Percentiles rank a stretch among this genome's conserved stretches.
phyloP scores from a whole-genome alignment of 2,329 filamentous ascomycete genomes.

The Neocatenulostroma microsporum region DNA sequence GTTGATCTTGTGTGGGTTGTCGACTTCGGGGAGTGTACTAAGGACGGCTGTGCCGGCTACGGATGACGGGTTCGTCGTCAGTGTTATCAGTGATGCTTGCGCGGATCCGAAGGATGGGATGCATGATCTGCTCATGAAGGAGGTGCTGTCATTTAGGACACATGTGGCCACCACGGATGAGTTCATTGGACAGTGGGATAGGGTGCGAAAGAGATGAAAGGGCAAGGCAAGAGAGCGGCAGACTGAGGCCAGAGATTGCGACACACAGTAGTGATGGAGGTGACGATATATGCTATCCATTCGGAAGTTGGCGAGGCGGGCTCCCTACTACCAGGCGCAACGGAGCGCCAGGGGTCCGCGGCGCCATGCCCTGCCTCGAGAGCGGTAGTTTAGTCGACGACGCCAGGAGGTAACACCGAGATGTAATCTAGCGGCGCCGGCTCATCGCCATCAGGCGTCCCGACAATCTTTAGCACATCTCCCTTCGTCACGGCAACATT shows the following conservation, averaged over 20 bases:
- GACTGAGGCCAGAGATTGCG: too few relatives aligned
- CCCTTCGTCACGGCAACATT: conserved; percentile 45
- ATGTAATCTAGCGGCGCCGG: conserved; percentile 61
- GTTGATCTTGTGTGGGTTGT: conserved; percentile 12
- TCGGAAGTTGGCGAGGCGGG: too few relatives aligned
- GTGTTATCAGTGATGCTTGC: conserved; percentile 12
- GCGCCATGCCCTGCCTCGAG: too few relatives aligned
- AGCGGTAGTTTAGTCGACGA: conserved; percentile 30
- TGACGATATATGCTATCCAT: too few relatives aligned
- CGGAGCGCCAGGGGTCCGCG: too few relatives aligned
- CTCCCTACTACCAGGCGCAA: too few relatives aligned
- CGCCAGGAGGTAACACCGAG: conserved; percentile 50
- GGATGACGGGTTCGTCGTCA: conserved; percentile 13
- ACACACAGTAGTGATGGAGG: too few relatives aligned
- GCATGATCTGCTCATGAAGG: conserved; percentile 10
- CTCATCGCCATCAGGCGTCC: conserved; percentile 53
- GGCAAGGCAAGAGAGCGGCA: too few relatives aligned
- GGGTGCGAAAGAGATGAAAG: too few relatives aligned
- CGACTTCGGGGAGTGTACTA: conserved; percentile 11
- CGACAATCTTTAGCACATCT: conserved; percentile 49
- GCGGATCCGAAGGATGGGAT: conserved; percentile 10
- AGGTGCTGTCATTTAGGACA: conserved; percentile 6
- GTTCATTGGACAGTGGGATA: conserved; percentile 6
- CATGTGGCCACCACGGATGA: conserved; percentile 10
- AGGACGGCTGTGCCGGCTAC: conserved; percentile 11